Percentiles rank a stretch among this genome's conserved stretches.
Evolutionary conservation across 495 filamentous ascomycete genomes (phyloP).

Genomic region (Trichodelitschia bisporula): DNA sequence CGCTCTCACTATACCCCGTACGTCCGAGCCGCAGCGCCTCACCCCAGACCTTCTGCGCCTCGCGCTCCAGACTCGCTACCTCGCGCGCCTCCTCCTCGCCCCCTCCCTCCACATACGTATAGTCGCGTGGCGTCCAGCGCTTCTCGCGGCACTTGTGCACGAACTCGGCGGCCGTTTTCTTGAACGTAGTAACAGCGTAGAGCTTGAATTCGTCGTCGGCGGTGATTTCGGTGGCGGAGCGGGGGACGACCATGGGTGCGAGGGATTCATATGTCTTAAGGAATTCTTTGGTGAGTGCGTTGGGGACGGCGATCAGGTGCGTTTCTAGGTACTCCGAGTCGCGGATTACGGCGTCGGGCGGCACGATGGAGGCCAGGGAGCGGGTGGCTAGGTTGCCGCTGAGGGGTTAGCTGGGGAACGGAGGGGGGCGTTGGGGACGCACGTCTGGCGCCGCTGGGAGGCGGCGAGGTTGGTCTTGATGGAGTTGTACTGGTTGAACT

Average conservation of each 20-base stretch:
- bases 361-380: slow-evolving; percentile 69
- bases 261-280: slow-evolving; percentile 73
- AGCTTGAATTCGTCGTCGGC: slow-evolving; percentile 72
- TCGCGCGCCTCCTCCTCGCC: slow-evolving; percentile 70
- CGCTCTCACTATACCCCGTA: slow-evolving; percentile 77
- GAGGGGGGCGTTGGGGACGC: slow-evolving; percentile 8
- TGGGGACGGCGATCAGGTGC: slow-evolving; percentile 72
- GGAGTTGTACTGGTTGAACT: slow-evolving; percentile 79
- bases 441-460: slow-evolving; percentile 74
- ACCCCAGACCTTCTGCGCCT: slow-evolving; percentile 71
- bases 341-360: slow-evolving; percentile 52
- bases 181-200: slow-evolving; percentile 77
- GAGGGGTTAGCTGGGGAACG: too few relatives aligned
- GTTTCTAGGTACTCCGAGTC: slow-evolving; percentile 93
- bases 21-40: slow-evolving; percentile 70
- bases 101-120: slow-evolving; percentile 74
- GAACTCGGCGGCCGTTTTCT: slow-evolving; percentile 70
- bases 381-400: slow-evolving; percentile 89
- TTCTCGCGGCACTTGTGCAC: slow-evolving; percentile 69
- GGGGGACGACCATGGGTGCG: slow-evolving; percentile 65
- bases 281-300: slow-evolving; percentile 57
- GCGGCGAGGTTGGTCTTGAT: slow-evolving; percentile 58
- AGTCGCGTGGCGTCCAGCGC: slow-evolving; percentile 85
- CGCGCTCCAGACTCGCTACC: slow-evolving; percentile 47
- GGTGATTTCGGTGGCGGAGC: slow-evolving; percentile 51